Conservation (phyloP, 2,329 filamentous ascomycete species). For the Pseudogymnoascus sp. region DNA sequence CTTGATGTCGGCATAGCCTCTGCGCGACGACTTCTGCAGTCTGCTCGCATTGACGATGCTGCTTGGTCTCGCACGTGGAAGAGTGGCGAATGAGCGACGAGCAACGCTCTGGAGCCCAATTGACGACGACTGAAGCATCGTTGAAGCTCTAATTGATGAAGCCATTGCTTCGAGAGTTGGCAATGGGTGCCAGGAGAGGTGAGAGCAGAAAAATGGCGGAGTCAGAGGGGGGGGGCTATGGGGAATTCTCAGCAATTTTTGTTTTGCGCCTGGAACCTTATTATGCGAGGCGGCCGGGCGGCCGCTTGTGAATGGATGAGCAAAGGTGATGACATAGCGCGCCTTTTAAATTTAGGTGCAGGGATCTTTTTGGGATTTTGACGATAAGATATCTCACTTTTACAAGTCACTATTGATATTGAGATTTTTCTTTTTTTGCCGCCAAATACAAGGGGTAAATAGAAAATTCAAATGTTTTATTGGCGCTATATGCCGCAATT, state of each 20-base stretch:
- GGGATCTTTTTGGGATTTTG: neutral
- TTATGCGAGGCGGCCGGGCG: constrained; percentile 2
- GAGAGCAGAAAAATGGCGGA: neutral
- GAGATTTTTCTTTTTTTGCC: neutral
- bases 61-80: constrained; percentile 24
- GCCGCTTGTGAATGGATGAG: constrained; percentile 8
- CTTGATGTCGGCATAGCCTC: constrained; percentile 33
- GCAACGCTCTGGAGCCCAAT: constrained; percentile 24
- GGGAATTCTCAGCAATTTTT: constrained; percentile 9
- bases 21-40: constrained; percentile 35
- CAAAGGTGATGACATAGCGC: constrained; percentile 8
- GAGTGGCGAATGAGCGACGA: constrained; percentile 24
- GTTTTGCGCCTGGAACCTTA: constrained; percentile 8
- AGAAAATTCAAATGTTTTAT: neutral
- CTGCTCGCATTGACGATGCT: constrained; percentile 21
- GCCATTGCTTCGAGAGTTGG: constrained; percentile 24
- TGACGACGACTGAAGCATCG: constrained; percentile 26
- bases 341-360: constrained; percentile 5
- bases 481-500: neutral
- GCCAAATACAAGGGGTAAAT: neutral
- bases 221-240: neutral
- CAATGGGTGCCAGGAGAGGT: constrained; percentile 13
- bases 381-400: constrained; percentile 8
- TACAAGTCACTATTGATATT: neutral
- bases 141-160: constrained; percentile 26